Evolutionary conservation across 345 rosid species (phyloP), one percentile per base, ranked within the genome.

Genomic region (thale cress (Arabidopsis thaliana)): DNA sequence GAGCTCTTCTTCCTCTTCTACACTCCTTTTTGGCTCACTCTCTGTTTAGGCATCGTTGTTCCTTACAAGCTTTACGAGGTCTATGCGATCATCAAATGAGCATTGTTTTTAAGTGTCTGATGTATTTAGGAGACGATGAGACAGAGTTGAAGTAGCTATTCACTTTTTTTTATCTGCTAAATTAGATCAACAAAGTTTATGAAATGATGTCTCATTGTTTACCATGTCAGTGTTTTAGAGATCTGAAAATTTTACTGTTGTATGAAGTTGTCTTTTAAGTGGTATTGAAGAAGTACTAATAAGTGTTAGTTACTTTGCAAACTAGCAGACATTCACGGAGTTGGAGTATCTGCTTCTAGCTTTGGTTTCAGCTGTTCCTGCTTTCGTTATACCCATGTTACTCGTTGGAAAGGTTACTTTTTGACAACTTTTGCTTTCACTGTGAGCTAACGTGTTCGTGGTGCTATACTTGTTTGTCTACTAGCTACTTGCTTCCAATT

Each of bases 21-120:
- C 75, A 91, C 98, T 75, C 98, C 97, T 0, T 94, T 94, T 68
- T 94, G 98, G 98, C 97, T 94, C 52, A 90, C 92, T 76, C 96
- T 94, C 34, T 85, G 82, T 42, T 77, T 91, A 68, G 98, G 98
- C 12, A 82, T 94, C 79, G 83, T 94, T 28, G 92, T 91, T 61
- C 98, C 97, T 10, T 94, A 78, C 82, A 90, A 88, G 81, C 93
- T 94, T 22, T 94, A 94, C 82, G 97, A 94, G 97, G 98, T 93
- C 42, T 23, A 48, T 20, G 1, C 10, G 12, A 49, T 50, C 8
- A 3, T 3, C 6, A 22, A 50, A 49, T 4, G 12, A 48, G n/a
- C 49, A 1, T 42, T 42, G n/a, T 25, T 42, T 25, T 42, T 42
- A 41, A 41, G 3, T 33, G 36, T 38, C 2, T 25, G 2, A 25